These are phyloP conservation scores for Phaffia australis DNA, from an alignment of 768 basidiomycete species.

Conservation along the genomic window DNA sequence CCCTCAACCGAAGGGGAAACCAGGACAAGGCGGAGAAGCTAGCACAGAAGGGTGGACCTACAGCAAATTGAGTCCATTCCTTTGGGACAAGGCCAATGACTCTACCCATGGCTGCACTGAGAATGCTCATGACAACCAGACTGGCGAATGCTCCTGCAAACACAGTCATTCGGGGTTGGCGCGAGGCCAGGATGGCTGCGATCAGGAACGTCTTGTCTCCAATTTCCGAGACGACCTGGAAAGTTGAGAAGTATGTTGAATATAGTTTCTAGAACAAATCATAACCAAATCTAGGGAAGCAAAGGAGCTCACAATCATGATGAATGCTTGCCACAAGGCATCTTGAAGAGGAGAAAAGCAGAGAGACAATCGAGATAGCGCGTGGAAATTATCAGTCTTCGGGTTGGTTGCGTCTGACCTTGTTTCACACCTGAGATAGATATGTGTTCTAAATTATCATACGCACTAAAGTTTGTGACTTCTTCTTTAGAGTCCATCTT, in stretches of 20 bases:
- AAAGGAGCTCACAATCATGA: conserved; percentile 66
- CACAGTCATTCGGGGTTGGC: conserved; percentile 66
- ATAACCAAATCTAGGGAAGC: conserved; percentile 19
- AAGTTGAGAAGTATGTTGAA: not conserved
- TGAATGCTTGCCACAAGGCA: conserved; percentile 65
- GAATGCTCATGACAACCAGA: conserved; percentile 81
- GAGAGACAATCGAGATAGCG: too few species aligned
- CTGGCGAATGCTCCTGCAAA: conserved; percentile 81
- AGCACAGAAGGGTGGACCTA: conserved; percentile 8
- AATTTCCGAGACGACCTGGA: conserved; percentile 54
- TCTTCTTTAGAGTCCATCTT: too few species aligned
- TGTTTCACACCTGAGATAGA: too few species aligned
- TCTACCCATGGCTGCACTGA: conserved; percentile 87
- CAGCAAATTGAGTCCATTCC: conserved; percentile 25
- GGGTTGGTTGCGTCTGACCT: too few species aligned
- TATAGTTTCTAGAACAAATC: not conserved
- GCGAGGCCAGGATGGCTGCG: conserved; percentile 75
- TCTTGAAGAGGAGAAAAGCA: too few species aligned
- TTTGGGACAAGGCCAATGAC: conserved; percentile 44
- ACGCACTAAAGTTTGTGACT: too few species aligned
- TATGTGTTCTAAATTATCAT: too few species aligned
- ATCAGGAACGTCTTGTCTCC: conserved; percentile 55
- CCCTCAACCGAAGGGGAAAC: not conserved
- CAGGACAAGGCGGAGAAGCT: not conserved
- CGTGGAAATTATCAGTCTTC: too few species aligned